Evolutionary conservation across 352 stramenopile species (phyloP).

Genomic region (Pythium monospermum): DNA sequence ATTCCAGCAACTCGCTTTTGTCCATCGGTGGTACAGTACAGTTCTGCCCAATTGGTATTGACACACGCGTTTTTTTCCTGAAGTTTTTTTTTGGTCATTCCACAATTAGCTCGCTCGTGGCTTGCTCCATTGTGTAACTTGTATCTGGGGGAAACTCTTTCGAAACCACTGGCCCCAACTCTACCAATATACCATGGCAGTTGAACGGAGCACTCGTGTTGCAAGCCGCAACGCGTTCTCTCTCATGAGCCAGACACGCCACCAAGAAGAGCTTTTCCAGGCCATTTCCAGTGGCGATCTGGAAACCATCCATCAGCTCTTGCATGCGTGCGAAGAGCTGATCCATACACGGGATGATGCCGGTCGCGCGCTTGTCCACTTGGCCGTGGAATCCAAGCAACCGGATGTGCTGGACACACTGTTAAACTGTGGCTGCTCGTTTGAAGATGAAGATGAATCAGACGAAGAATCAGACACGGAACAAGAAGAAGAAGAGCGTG

Average conservation of each 20-base stretch:
- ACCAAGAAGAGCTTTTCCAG: background rate
- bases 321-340: background rate
- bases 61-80: background rate
- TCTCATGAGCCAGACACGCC: background rate
- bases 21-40: background rate
- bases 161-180: too few relatives aligned
- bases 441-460: background rate
- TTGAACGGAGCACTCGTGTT: too few relatives aligned
- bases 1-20: background rate
- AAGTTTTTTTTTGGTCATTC: too few relatives aligned
- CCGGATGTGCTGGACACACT: conserved; percentile 20
- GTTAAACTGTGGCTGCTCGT: conserved; percentile 1
- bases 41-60: background rate
- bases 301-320: background rate
- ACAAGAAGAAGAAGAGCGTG: background rate
- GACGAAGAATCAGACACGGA: background rate
- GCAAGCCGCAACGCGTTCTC: background rate
- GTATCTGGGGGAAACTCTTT: too few relatives aligned
- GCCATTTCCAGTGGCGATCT: background rate
- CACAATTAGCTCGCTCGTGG: background rate
- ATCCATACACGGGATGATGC: background rate
- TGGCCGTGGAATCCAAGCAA: conserved; percentile 19
- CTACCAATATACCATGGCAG: too few relatives aligned
- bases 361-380: conserved; percentile 23
- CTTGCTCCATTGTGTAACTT: too few relatives aligned